phyloP scores from a whole-genome alignment of 208 protist species.

The Balamuthia mandrillaris region DNA sequence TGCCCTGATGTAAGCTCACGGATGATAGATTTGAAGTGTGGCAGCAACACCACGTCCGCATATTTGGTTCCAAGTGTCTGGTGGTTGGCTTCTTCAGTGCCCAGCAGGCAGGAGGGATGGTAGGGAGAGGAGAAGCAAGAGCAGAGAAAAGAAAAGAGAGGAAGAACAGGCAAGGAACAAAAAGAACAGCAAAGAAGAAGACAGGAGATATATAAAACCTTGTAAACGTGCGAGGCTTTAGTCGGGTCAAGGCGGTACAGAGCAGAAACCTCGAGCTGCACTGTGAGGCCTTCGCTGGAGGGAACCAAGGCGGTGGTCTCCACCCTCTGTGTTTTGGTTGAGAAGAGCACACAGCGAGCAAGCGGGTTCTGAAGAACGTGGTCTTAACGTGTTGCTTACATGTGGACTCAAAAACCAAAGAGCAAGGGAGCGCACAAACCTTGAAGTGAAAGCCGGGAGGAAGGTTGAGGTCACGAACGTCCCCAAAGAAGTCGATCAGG shows the following conservation, averaged over 20 bases:
- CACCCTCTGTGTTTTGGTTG: conserved; percentile 29
- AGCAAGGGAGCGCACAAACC: not conserved
- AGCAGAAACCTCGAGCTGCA: conserved; percentile 30
- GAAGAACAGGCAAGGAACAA: too few relatives aligned
- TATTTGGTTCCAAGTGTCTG: conserved; percentile 34
- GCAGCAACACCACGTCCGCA: conserved; percentile 18
- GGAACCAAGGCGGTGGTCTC: conserved; percentile 20
- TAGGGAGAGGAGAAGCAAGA: too few relatives aligned
- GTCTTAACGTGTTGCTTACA: not conserved
- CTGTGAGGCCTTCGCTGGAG: conserved; percentile 24
- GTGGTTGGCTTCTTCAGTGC: not conserved
- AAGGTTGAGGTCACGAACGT: not conserved
- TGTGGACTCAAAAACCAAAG: not conserved
- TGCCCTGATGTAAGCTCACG: conserved; percentile 28
- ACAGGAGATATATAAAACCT: not conserved
- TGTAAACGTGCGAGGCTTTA: conserved; percentile 5
- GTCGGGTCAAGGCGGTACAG: conserved; percentile 31
- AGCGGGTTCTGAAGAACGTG: not conserved
- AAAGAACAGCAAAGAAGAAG: too few relatives aligned
- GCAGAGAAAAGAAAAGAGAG: too few relatives aligned
- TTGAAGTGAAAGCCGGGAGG: conserved; percentile 19
- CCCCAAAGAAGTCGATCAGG: conserved; percentile 21
- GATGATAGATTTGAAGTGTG: conserved; percentile 30
- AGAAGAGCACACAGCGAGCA: conserved; percentile 12
- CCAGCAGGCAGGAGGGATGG: too few relatives aligned